Evolutionary conservation across 139 green algal genomes (phyloP), one percentile per base, ranked within the genome.

Genomic region (Bryopsis sp.): DNA sequence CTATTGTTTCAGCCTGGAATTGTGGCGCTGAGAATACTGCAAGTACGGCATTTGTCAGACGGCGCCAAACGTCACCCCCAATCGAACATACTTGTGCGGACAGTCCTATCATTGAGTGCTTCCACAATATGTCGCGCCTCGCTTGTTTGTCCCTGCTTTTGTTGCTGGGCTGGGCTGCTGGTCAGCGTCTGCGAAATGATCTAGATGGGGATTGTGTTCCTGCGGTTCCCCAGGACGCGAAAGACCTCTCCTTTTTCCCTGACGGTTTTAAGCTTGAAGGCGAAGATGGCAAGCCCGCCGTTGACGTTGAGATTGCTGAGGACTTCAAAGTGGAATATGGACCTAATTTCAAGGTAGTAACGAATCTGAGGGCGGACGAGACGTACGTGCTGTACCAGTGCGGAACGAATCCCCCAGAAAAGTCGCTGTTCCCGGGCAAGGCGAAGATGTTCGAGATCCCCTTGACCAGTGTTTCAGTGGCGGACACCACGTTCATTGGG

Each of bases 301-400:
- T 91, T 85, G 36, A 94, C 82, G 29, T 75, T 73, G 3, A 75
- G 29, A 66, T 93, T 85, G 61, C 79, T 83, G 0, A 80, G 83
- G 38, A 70, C 68, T 78, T 70, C 58, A 70, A 46, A 22, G 47
- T 2, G 39, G 31, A 24, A 22, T 54, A 35, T 26, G n/a, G 46
- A 26, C 36, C 28, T 8, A 61, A 28, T 6, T 61, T 33, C 19
- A 61, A 93, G 80, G 73, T 94, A 2, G 78, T 94, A 24, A 77
- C 43, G 2, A 86, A 86, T 48, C 61, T 43, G 0, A 50, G 71
- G 2, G 67, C 62, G 0, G 74, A 79, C n/a, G 78, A 94, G 77
- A 82, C 82, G 4, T 95, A 94, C 64, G 67, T 95, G 32, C 82
- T 95, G 31, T 88, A 84, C 77, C 84, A 88, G 64, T 95, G 88